Base-by-base conservation (phyloP, 495 filamentous ascomycete species). In the Penicillium atrosanguineum region DNA sequence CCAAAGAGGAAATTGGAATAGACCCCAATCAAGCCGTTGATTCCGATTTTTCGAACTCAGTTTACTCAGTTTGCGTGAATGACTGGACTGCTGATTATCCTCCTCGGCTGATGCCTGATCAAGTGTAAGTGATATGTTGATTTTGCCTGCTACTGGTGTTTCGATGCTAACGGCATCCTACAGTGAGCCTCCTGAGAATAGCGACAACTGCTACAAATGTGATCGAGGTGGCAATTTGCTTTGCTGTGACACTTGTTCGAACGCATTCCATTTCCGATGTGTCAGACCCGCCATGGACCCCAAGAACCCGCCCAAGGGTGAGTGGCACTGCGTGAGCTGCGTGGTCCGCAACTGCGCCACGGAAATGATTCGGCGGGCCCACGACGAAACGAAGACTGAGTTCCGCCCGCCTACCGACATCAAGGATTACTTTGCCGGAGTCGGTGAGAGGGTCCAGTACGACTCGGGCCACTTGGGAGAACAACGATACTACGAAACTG, bases 241-340 rank as follows among this genome's bases (percentile, higher is more conserved):
- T 52, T 96, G 93, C 72, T 98, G 94, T 68, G 94, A 97, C 69
- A 87, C 87, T 44, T 98, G 94, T 73, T 79, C 81, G 16, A 83
- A 87, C 42, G 87, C 90, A 0, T 96, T 91, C 70, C 94, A 98
- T 68, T 90, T 91, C 63, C 75, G 75, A 41, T 98, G 94, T 67
- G 75, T 91, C 41, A 84, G 93, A 61, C 91, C 93, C 48, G 87
- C 90, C 6, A 71, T 91, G 56, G 76, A 83, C 44, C 74, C 80
- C 41, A 76, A 82, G 19, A 73, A 78, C 47, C 77, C 83, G 44
- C 85, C 87, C 38, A 80, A 87, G 31, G 86, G 84, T 19, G 83
- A 89, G 55, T 97, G 90, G 88, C 92, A 80, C 58, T 98, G 94
- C 71, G 86, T 86, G 56, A 78, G 78, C 46, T 97, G 93, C 69